Base-by-base conservation (phyloP, 352 stramenopile species). In the Phytophthora pluvialis region DNA sequence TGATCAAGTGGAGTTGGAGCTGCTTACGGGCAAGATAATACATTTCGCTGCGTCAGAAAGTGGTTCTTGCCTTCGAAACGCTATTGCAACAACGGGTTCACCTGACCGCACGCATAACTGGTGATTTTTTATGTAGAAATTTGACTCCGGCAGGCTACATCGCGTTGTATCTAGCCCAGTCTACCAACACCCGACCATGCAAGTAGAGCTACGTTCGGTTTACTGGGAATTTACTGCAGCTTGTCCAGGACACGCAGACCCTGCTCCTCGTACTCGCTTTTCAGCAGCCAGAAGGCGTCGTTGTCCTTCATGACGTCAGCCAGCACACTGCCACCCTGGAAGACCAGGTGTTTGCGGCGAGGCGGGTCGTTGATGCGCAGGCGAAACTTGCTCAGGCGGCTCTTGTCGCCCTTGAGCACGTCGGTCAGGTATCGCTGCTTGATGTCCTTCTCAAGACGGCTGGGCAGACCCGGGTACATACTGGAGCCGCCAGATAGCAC, bases 401-500 rank as follows among this genome's bases (percentile, higher is more conserved):
- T 77, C 70, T 91, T 93, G 75, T 96, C 86, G 63, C 89, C 89
- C 76, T 94, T 94, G 29, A 96, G 76, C 64, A 97, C 86, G 36
- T 96, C 76, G 15, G 74, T 90, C 26, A 95, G 61, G 60, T 77
- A 77, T 26, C 70, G 55, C 51, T 77, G 70, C 59, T 77, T 77
- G 49, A 97, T 94, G 60, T 98, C 94, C 66, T 98, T 97, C 73
- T 98, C 91, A 25, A 98, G 77, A 59, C 95, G 88, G 40, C 85
- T 96, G 5, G 94, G 92, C 16, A 99, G 75, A 32, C 96, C 96
- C n/a, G 94, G 94, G 78, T 98, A 99, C 94, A 99, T 98, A 70
- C 82, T 97, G 16, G 90, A 97, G 16, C 96, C 96, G 29, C 94
- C 93, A 3, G 81, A 96, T 7, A 98, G 83, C 72, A 98, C 90